phyloP scores from a whole-genome alignment of 2,329 filamentous ascomycete species.

The Penicillium nordicum region DNA sequence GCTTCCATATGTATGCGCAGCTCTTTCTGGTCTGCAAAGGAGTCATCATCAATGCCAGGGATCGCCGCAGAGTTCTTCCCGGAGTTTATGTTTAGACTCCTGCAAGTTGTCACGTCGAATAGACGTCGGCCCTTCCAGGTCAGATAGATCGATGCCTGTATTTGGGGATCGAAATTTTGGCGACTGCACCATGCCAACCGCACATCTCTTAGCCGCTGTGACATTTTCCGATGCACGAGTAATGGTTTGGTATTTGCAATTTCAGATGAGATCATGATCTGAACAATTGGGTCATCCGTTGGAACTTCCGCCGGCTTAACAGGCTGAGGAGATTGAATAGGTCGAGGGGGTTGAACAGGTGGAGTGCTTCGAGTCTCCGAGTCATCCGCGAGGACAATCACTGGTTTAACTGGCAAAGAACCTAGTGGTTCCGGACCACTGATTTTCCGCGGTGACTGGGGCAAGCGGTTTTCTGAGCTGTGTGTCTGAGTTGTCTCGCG shows the following conservation, averaged over 20 bases:
- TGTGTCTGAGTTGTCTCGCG: not conserved
- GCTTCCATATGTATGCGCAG: slow-evolving; percentile 70
- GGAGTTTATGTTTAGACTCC: slow-evolving; percentile 60
- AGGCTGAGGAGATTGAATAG: not conserved
- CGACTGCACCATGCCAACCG: slow-evolving; percentile 66
- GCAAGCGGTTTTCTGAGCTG: not conserved
- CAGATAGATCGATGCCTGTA: slow-evolving; percentile 62
- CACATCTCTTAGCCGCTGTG: slow-evolving; percentile 65
- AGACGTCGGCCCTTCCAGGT: slow-evolving; percentile 73
- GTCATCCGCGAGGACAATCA: not conserved
- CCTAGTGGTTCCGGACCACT: not conserved
- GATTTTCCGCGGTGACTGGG: not conserved
- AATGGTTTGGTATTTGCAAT: slow-evolving; percentile 60
- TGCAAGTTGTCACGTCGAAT: slow-evolving; percentile 72
- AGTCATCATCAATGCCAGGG: slow-evolving; percentile 41
- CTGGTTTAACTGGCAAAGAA: not conserved
- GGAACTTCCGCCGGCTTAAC: not conserved
- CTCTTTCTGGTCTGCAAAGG: slow-evolving; percentile 47
- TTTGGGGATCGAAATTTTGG: slow-evolving; percentile 53
- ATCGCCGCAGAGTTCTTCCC: slow-evolving; percentile 36
- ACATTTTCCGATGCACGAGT: slow-evolving; percentile 63
- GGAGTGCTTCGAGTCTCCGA: not conserved
- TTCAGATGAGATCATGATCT: slow-evolving; percentile 65
- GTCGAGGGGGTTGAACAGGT: not conserved
- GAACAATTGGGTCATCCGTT: slow-evolving; percentile 51